Base-by-base conservation (phyloP, 1,139 yeast species). In the Geotrichum australiense region DNA sequence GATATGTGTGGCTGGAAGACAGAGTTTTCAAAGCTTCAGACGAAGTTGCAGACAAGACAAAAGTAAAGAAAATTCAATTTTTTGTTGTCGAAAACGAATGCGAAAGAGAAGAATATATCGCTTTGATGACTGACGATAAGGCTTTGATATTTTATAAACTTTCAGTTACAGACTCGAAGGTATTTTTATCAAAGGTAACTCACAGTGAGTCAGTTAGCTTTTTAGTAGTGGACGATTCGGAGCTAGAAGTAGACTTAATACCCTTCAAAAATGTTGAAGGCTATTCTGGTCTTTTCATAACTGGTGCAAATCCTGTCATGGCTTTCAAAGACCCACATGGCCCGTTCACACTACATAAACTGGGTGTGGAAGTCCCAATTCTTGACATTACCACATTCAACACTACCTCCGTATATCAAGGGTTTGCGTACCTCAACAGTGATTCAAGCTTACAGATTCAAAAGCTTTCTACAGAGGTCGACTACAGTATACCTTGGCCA, bases 301-400 rank as follows among this genome's bases (percentile, higher is more conserved):
- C 93, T 1, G 96, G 96, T 29, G 72, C 73, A 16, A 74, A 73
- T 12, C 87, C 96, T 0, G 80, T 77, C 50, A 66, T 81, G 44
- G 71, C 89, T 4, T 62, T 79, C 26, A 83, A 83, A 51, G 72
- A 80, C 10, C 68, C 74, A 27, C 78, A 75, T 49, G 73, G 93
- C 0, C 65, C 71, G 4, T 86, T 94, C 1, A 67, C 82, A 46
- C 68, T 84, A 18, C 80, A 77, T 60, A 78, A 75, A 47, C 80
- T 87, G 55, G 74, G 85, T 3, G 73, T 76, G 39, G 70, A 34
- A 3, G 10, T 74, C 15, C 77, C 84, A 0, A 71, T 53, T 11
- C 39, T 44, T 11, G 57, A 56, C 2, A 52, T 53, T 36, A 52
- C 56, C 14, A 37, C 50, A n/a, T 58, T 62, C 41, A 58, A 59